Percentiles rank a stretch among this genome's conserved stretches.
Evolutionary conservation across 2,329 filamentous ascomycete species (phyloP).

Genomic region (Huntiella abstrusa): DNA sequence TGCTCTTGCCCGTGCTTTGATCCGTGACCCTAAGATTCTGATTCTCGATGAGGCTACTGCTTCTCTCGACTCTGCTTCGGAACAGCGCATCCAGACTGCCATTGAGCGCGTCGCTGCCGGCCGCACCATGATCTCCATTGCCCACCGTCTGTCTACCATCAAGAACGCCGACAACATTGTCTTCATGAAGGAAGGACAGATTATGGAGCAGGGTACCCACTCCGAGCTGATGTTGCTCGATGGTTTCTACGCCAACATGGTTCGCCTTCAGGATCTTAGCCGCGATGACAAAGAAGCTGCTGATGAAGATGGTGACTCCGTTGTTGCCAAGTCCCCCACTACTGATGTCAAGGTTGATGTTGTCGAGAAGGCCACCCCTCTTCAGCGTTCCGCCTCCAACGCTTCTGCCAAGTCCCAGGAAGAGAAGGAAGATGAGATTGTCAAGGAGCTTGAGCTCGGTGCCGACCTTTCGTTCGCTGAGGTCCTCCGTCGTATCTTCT

Average conservation of each 20-base stretch:
- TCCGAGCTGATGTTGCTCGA: slow-evolving; percentile 34
- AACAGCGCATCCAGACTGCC: slow-evolving; percentile 32
- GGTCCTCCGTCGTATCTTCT: slow-evolving; percentile 21
- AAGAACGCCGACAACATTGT: slow-evolving; percentile 48
- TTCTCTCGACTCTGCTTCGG: slow-evolving; percentile 38
- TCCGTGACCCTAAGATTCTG: slow-evolving; percentile 36
- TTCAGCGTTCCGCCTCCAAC: slow-evolving; percentile 21
- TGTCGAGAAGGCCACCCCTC: slow-evolving; percentile 19
- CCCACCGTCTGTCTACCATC: slow-evolving; percentile 42
- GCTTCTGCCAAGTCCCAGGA: slow-evolving; percentile 18
- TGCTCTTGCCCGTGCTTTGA: slow-evolving; percentile 37
- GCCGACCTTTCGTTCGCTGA: slow-evolving; percentile 21
- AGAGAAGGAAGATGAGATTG: slow-evolving; percentile 18
- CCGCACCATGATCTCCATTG: slow-evolving; percentile 47
- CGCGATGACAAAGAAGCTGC: slow-evolving; percentile 15
- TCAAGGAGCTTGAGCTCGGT: slow-evolving; percentile 21
- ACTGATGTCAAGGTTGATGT: slow-evolving; percentile 19
- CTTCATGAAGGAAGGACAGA: slow-evolving; percentile 39
- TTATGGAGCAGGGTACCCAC: slow-evolving; percentile 46
- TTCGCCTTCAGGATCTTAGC: slow-evolving; percentile 23
- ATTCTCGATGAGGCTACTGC: slow-evolving; percentile 45
- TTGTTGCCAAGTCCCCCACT: slow-evolving; percentile 16
- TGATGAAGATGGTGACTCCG: slow-evolving; percentile 17
- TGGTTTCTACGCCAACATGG: slow-evolving; percentile 33
- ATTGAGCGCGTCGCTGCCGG: slow-evolving; percentile 28